Base-by-base conservation (phyloP, 192 early-diverging fungal species). In the Diversispora epigaea region DNA sequence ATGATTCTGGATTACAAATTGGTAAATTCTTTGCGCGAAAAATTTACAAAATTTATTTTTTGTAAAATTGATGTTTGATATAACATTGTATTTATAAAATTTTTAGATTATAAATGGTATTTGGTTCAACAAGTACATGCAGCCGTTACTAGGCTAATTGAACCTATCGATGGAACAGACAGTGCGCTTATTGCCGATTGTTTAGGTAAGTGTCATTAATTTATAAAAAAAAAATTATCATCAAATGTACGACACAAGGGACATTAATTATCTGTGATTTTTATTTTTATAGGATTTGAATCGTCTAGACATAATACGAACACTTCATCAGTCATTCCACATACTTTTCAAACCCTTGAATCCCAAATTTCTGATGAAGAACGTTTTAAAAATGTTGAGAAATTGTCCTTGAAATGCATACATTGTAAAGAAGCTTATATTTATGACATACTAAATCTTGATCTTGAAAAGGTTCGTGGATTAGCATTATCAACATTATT, bases 101-200 rank as follows among this genome's bases (percentile, higher is more conserved):
- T 49, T 58, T 52, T 75, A 80, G 87, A 99, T 78, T 80, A 80
- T 70, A 93, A 98, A 66, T 99, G 96, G 93, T 99, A 99, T 78
- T 78, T 98, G 46, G 85, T 86, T 54, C 93, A 94, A 55, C 97
- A 99, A 79, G 88, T 99, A 0, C 88, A 94, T 73, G 96, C 97
- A 6, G 94, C 95, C 6, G 80, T 96, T 19, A 82, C 87, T 0
- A 90, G 97, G 76, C 80, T 99, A 17, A 90, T 92, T 43, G 91
- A 84, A 58, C 92, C 93, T 10, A 92, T 99, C 22, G 91, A 93
- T 40, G 95, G 90, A 57, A 96, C 94, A 0, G 92, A 97, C 68
- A 81, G 86, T 41, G 79, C 84, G 15, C 83, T 88, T 4, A 70
- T 98, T 41, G 95, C 98, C 2, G 90, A 91, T 43, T 92, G 89